Base-by-base conservation (phyloP, 768 basidiomycete genomes). In the Fomitopsis serialis region DNA sequence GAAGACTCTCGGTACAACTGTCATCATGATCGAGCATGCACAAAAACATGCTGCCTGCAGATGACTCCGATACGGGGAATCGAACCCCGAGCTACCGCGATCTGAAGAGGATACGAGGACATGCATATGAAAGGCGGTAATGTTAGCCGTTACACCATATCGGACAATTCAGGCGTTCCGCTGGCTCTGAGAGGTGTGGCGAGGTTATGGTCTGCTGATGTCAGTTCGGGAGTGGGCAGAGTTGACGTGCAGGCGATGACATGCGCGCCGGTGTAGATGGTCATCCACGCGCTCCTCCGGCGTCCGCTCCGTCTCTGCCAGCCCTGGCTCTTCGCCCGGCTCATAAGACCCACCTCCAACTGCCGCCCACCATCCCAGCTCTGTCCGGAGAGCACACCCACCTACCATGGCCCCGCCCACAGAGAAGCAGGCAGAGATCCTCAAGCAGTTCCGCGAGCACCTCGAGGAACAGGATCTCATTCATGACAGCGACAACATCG, bases 391-490 rank as follows among this genome's bases (percentile, higher is more conserved):
- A 7, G 19, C 15, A 40, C 37, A 40, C 37, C 37, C 8, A 40
- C 48, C 36, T 12, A 17, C 34, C 42, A 67, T 65, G 66, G 46
- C 60, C n/a, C 58, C 61, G 19, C 48, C 42, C 55, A 58, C 58
- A 37, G 43, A 68, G 27, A 68, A 74, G 46, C 53, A 62, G 2
- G 73, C 79, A 27, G 69, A 44, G 3, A 43, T 70, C 2, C 68
- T 87, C 48, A 60, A 69, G 27, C 61, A 68, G 25, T 85, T 89
- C 61, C 78, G 84, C 34, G 61, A 76, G 53, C 70, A 79, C 35
- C 60, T 85, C 11, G 74, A 74, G 27, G 63, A 69, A 1, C 82
- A 85, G 53, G 79, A 70, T 22, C 74, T 84, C 42, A 56, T 88
- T 42, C 75, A 76, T 47, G 78, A 84, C 25, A 82, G 81, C 3